Evolutionary conservation across 2,329 filamentous ascomycete genomes (phyloP).

Genomic region (Fusarium liriodendri): DNA sequence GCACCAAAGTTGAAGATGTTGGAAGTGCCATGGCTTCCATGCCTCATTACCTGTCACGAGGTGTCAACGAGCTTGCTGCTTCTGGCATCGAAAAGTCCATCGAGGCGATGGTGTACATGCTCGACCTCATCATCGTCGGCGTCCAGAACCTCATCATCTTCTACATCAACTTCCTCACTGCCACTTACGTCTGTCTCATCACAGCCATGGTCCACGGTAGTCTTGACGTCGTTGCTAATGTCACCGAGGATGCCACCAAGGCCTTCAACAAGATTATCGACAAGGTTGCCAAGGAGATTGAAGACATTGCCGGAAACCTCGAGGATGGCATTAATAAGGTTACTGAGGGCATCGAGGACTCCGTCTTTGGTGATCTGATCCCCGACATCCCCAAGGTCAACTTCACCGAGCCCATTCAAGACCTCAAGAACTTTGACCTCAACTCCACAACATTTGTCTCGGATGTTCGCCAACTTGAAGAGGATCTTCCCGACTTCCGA

Average conservation of each 20-base stretch:
- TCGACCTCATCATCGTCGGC: slow-evolving; percentile 82
- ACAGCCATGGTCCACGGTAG: slow-evolving; percentile 84
- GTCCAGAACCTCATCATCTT: slow-evolving; percentile 92
- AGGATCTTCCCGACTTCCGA: slow-evolving; percentile 83
- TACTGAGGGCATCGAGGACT: slow-evolving; percentile 53
- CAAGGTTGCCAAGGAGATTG: slow-evolving; percentile 69
- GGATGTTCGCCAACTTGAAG: slow-evolving; percentile 78
- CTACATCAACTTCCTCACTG: slow-evolving; percentile 90
- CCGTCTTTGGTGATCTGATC: slow-evolving; percentile 62
- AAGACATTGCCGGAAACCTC: slow-evolving; percentile 64
- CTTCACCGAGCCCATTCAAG: slow-evolving; percentile 71
- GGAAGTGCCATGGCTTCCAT: slow-evolving; percentile 97
- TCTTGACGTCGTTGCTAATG: slow-evolving; percentile 72
- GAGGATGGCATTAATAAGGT: slow-evolving; percentile 63
- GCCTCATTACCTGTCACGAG: slow-evolving; percentile 92
- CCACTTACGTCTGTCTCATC: slow-evolving; percentile 90
- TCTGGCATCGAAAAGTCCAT: slow-evolving; percentile 84
- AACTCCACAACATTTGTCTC: slow-evolving; percentile 73
- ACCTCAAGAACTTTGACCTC: slow-evolving; percentile 77
- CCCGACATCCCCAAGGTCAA: slow-evolving; percentile 66
- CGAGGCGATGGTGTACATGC: slow-evolving; percentile 80
- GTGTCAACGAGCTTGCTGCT: slow-evolving; percentile 88
- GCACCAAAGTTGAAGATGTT: slow-evolving; percentile 90
- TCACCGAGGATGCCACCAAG: slow-evolving; percentile 64
- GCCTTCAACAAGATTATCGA: slow-evolving; percentile 63